Percentiles rank a stretch among this genome's conserved stretches.
These are phyloP conservation scores for Candida loeiensis DNA, from an alignment of 805 yeast genomes.

Conservation along the genomic window DNA sequence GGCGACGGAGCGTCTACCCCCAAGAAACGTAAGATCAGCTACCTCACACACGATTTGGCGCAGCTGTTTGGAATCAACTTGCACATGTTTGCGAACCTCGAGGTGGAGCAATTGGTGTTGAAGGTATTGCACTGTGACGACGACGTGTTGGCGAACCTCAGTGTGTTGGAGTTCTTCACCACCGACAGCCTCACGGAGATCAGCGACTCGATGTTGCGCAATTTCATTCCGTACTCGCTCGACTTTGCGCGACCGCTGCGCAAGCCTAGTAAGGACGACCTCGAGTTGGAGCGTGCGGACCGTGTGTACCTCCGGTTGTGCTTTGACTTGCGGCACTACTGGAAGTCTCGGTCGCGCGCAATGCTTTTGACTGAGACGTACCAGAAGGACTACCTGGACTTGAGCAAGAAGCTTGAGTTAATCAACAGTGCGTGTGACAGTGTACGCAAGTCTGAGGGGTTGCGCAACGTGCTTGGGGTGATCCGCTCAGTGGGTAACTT, in stretches of 20 bases:
- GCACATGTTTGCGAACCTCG: conserved; percentile 62
- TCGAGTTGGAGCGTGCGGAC: conserved; percentile 82
- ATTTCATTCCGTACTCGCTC: conserved; percentile 74
- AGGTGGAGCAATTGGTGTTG: conserved; percentile 64
- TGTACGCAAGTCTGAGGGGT: conserved; percentile 60
- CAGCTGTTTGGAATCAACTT: conserved; percentile 95
- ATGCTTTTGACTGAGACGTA: conserved; percentile 63
- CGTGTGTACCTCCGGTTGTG: conserved; percentile 77
- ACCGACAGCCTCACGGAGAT: conserved; percentile 74
- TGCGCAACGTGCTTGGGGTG: conserved; percentile 73
- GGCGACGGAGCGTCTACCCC: conserved; percentile 13
- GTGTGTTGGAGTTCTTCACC: conserved; percentile 80
- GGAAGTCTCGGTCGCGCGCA: conserved; percentile 91
- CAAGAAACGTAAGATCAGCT: conserved; percentile 52
- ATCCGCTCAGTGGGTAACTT: conserved; percentile 91
- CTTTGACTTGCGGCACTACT: conserved; percentile 79
- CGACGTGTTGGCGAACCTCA: conserved; percentile 63
- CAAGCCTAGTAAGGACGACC: conserved; percentile 59
- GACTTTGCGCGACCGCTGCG: conserved; percentile 54
- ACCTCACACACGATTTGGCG: conserved; percentile 77
- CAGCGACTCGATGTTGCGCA: conserved; percentile 64
- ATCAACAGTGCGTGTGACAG: conserved; percentile 73
- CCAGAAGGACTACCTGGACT: conserved; percentile 74
- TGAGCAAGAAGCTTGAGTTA: conserved; percentile 60
- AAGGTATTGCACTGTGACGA: conserved; percentile 73